A percentile compares a stretch with the other conserved stretches of the same genome.
Conservation (phyloP, 2,329 filamentous ascomycete genomes). For the Fusarium azukiicola region DNA sequence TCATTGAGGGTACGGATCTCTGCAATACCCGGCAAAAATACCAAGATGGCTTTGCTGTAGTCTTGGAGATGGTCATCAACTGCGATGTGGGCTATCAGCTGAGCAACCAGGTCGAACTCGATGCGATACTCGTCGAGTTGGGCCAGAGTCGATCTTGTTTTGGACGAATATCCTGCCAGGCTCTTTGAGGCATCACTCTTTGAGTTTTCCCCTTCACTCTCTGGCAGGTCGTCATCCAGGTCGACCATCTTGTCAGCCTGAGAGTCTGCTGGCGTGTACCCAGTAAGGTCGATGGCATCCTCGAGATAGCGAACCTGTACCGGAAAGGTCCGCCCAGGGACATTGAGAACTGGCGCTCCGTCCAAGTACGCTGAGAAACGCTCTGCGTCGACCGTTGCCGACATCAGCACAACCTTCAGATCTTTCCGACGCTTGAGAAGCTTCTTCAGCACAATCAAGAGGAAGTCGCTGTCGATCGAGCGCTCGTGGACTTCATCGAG, state of each 20-base stretch:
- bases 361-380: constrained; percentile 94
- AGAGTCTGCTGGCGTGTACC: constrained; percentile 78
- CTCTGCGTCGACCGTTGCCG: constrained; percentile 96
- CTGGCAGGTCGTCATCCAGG: constrained; percentile 80
- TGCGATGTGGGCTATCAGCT: constrained; percentile 88
- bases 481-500: constrained; percentile 99
- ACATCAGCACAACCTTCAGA: constrained; percentile 97
- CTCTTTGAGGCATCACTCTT: constrained; percentile 81
- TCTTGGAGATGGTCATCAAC: constrained; percentile 81
- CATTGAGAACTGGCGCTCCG: constrained; percentile 91
- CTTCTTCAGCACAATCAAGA: constrained; percentile 94
- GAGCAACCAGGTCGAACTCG: constrained; percentile 92
- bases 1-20: constrained; percentile 96
- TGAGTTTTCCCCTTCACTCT: constrained; percentile 73
- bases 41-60: constrained; percentile 95
- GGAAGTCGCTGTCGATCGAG: constrained; percentile 97
- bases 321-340: constrained; percentile 96
- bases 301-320: constrained; percentile 94
- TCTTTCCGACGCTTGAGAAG: constrained; percentile 88
- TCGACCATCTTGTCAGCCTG: constrained; percentile 77
- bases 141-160: constrained; percentile 87
- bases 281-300: constrained; percentile 94
- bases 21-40: constrained; percentile 96
- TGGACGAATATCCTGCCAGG: constrained; percentile 86
- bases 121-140: constrained; percentile 95